Conservation (phyloP, 2,329 filamentous ascomycete species). For the Coniochaeta prunicola region DNA sequence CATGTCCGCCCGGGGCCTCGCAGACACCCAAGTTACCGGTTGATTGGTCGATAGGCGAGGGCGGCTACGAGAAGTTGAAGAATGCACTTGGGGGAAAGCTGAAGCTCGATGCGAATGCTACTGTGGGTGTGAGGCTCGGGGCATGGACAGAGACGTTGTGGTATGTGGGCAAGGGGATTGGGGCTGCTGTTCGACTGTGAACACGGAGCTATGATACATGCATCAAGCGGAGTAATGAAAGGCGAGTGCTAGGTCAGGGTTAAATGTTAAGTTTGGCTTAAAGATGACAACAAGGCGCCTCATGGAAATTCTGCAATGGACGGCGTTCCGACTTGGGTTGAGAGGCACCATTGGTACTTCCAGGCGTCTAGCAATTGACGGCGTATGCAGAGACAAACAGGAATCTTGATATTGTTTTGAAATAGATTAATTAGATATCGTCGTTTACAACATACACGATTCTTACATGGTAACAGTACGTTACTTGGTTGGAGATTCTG, state of each 20-base stretch:
- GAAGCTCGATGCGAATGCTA: conserved; percentile 70
- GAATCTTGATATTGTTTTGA: neutral
- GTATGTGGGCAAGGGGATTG: conserved; percentile 64
- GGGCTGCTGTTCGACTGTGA: conserved; percentile 53
- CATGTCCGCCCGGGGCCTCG: conserved; percentile 66
- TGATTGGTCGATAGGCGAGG: conserved; percentile 65
- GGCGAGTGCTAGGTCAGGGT: neutral
- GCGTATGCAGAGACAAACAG: neutral
- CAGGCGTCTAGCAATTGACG: neutral
- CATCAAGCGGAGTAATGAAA: neutral
- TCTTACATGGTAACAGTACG: neutral
- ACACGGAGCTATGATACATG: neutral
- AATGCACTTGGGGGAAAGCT: conserved; percentile 74
- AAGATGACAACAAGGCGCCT: neutral
- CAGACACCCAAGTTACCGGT: conserved; percentile 74
- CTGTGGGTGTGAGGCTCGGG: conserved; percentile 67
- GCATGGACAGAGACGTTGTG: conserved; percentile 67
- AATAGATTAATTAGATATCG: neutral
- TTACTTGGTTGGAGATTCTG: neutral
- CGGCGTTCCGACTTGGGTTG: neutral
- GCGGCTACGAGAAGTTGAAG: conserved; percentile 76
- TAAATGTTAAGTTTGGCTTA: neutral
- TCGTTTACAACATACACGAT: neutral
- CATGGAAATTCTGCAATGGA: neutral
- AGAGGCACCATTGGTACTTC: neutral